phyloP scores from a whole-genome alignment of 106 monocot species.

The Ottelia alismoides region DNA sequence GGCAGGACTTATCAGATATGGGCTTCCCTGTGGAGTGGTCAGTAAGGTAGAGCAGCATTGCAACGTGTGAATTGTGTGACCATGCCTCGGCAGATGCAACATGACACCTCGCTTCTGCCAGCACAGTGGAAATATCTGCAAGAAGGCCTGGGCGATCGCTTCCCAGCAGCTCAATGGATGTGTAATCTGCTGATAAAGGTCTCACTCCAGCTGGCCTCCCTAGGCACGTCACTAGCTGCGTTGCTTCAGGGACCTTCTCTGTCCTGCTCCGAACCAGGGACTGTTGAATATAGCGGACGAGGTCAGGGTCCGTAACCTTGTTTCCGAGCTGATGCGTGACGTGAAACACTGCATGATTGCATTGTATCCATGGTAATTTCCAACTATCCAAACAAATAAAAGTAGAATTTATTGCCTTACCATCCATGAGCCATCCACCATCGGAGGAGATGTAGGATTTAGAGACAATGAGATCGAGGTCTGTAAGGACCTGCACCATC shows the following conservation, averaged over 20 bases:
- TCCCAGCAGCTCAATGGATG: constrained; percentile 28
- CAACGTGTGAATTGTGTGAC: constrained; percentile 40
- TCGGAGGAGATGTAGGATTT: constrained; percentile 67
- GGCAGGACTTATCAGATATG: constrained; percentile 18
- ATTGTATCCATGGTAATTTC: too few relatives aligned
- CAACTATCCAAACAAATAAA: too few relatives aligned
- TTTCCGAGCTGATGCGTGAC: too few relatives aligned
- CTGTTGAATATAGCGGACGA: constrained; percentile 1
- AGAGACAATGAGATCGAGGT: constrained; percentile 55
- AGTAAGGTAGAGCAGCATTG: constrained; percentile 19
- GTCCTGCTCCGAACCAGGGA: constrained; percentile 27
- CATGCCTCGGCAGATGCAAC: constrained; percentile 30
- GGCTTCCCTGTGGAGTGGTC: constrained; percentile 8
- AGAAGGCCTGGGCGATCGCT: constrained; percentile 48
- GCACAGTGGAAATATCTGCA: constrained; percentile 33
- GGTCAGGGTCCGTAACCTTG: too few relatives aligned
- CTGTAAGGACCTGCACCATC: constrained; percentile 54
- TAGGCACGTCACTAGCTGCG: constrained; percentile 25
- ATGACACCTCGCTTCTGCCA: constrained; percentile 21
- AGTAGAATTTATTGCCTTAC: constrained; percentile 1
- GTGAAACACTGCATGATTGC: too few relatives aligned
- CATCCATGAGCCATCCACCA: constrained; percentile 68
- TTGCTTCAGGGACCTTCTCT: too few relatives aligned
- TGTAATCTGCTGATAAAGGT: neutral
- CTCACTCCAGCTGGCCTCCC: constrained; percentile 14